phyloP scores from a whole-genome alignment of 495 filamentous ascomycete genomes.

The Immersiella caudata region DNA sequence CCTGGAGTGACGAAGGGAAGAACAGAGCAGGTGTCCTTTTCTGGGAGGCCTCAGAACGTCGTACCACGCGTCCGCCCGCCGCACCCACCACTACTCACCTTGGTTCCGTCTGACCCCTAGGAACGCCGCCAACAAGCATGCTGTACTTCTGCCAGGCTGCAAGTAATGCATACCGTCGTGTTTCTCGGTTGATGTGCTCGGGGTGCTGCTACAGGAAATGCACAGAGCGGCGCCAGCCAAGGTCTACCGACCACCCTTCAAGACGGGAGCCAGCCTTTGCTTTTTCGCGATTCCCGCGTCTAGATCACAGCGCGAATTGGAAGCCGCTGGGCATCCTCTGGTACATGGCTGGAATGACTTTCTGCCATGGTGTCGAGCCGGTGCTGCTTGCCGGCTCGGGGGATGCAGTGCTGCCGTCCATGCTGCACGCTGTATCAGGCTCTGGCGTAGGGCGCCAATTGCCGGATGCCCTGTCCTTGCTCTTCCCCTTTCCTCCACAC shows the following conservation, averaged over 20 bases:
- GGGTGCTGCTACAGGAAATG: background rate
- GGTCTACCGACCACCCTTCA: background rate
- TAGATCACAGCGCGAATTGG: conserved; percentile 34
- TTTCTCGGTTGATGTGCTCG: background rate
- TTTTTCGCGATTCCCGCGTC: background rate
- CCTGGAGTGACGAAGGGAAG: background rate
- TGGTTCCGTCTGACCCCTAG: background rate
- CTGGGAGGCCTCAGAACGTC: background rate
- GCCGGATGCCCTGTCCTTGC: conserved; percentile 5
- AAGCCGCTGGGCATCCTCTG: conserved; percentile 35
- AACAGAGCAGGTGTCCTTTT: background rate
- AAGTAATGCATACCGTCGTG: background rate
- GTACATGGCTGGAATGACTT: conserved; percentile 37
- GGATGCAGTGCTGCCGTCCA: background rate
- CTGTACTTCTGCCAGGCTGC: background rate
- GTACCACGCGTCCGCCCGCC: background rate
- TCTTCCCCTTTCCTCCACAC: conserved; percentile 27
- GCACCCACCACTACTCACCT: background rate
- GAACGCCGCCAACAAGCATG: background rate
- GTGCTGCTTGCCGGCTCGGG: conserved; percentile 1
- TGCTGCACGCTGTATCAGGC: conserved; percentile 4
- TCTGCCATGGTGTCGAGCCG: conserved; percentile 28
- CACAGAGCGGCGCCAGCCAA: background rate
- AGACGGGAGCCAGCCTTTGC: background rate
- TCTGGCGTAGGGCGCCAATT: background rate